A percentile compares a stretch with the other conserved stretches of the same genome.
Conservation (phyloP, 768 basidiomycete genomes). For the Tylopilus balloui region DNA sequence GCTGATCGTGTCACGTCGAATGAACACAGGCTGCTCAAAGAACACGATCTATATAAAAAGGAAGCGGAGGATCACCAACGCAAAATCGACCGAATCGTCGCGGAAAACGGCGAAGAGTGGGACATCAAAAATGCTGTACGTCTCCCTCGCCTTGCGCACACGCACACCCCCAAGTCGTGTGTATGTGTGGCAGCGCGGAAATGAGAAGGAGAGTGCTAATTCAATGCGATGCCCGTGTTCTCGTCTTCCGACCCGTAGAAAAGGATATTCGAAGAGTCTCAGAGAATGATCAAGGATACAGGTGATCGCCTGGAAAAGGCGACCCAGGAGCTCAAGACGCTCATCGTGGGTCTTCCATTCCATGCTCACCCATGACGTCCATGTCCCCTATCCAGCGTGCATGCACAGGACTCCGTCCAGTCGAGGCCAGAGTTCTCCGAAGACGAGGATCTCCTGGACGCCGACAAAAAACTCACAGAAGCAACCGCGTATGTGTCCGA, state of each 20-base stretch:
- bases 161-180: slow-evolving; percentile 7
- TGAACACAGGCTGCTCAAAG: slow-evolving; percentile 56
- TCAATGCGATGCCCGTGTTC: slow-evolving; percentile 11
- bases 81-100: slow-evolving; percentile 59
- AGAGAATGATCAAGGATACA: slow-evolving; percentile 76
- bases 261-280: slow-evolving; percentile 68
- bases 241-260: slow-evolving; percentile 37
- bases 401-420: slow-evolving; percentile 29
- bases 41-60: slow-evolving; percentile 57
- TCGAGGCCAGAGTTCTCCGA: slow-evolving; percentile 28
- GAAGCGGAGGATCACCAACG: slow-evolving; percentile 58
- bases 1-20: slow-evolving; percentile 11
- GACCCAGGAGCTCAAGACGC: slow-evolving; percentile 55
- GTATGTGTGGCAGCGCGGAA: slow-evolving; percentile 26
- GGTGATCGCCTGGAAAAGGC: slow-evolving; percentile 56
- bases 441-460: slow-evolving; percentile 45
- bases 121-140: slow-evolving; percentile 71
- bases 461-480: slow-evolving; percentile 54
- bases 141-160: slow-evolving; percentile 13
- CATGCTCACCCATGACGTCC: slow-evolving; percentile 10
- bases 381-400: slow-evolving; percentile 10
- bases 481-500: slow-evolving; percentile 40
- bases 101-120: slow-evolving; percentile 66
- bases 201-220: slow-evolving; percentile 26
- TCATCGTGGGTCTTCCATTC: slow-evolving; percentile 55